These are phyloP conservation scores for Dendrobium nobile DNA, from an alignment of 106 monocot genomes.

Conservation along the genomic window DNA sequence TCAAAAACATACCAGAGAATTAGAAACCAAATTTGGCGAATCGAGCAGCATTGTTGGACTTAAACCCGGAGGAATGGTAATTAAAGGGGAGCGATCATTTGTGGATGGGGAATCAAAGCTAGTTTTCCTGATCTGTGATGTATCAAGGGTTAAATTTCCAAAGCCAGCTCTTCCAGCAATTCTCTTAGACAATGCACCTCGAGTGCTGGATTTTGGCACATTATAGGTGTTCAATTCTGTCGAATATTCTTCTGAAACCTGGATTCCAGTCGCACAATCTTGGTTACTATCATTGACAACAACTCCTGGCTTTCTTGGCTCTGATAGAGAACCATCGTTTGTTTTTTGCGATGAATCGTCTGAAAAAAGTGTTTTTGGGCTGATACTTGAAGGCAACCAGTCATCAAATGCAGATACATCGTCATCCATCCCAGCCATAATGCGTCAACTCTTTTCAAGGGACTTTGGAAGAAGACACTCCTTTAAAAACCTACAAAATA, in stretches of 20 bases:
- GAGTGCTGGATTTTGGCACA: conserved; percentile 24
- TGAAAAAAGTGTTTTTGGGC: conserved; percentile 47
- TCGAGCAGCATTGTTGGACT: conserved; percentile 56
- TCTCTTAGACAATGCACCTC: conserved; percentile 56
- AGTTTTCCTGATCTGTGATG: conserved; percentile 17
- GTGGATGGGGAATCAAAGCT: conserved; percentile 11
- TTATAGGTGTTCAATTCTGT: conserved; percentile 10
- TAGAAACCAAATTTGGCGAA: conserved; percentile 48
- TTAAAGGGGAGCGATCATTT: conserved; percentile 31
- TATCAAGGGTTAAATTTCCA: conserved; percentile 37
- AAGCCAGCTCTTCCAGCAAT: conserved; percentile 55
- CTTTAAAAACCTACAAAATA: not conserved
- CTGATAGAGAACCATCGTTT: conserved; percentile 4
- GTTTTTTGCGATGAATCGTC: conserved; percentile 11
- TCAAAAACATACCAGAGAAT: conserved; percentile 32
- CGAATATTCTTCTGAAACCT: conserved; percentile 10
- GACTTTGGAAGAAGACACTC: not conserved
- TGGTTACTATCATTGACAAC: conserved; percentile 4
- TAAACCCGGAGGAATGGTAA: conserved; percentile 62
- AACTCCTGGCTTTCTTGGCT: conserved; percentile 12
- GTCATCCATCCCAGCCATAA: conserved; percentile 33
- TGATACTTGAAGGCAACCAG: conserved; percentile 45
- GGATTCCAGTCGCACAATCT: conserved; percentile 17
- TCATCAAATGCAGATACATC: conserved; percentile 34
- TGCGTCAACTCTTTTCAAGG: not conserved